Conservation (phyloP, 2,329 filamentous ascomycete genomes). For the Cytospora paraplurivora region DNA sequence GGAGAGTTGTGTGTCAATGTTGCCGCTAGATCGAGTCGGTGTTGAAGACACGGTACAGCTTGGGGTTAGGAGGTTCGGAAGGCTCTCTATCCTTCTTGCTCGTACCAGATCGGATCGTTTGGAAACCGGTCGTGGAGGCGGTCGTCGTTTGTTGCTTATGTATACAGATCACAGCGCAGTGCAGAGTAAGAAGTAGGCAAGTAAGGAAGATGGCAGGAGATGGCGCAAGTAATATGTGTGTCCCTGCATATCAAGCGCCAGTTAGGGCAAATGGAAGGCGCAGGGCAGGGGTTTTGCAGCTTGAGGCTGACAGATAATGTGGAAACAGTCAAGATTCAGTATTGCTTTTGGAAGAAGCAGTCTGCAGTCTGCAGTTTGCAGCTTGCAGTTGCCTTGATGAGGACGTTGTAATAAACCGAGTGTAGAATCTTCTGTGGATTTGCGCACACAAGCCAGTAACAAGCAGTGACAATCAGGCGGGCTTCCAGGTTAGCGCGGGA, state of each 20-base stretch:
- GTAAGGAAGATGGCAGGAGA: neutral
- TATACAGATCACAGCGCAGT: neutral
- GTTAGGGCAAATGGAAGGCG: slow-evolving; percentile 8
- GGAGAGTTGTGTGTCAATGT: neutral
- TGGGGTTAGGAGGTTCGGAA: neutral
- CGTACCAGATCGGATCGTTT: too few relatives aligned
- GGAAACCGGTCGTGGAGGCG: too few relatives aligned
- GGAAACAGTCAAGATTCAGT: slow-evolving; percentile 4
- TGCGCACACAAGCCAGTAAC: neutral
- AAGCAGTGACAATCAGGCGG: neutral
- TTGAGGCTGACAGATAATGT: slow-evolving; percentile 7
- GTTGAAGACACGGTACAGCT: neutral
- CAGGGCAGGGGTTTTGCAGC: neutral
- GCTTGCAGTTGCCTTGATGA: neutral
- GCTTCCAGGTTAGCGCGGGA: neutral
- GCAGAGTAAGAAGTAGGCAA: neutral
- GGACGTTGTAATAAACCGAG: neutral
- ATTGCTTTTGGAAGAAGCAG: neutral
- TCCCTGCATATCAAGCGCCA: slow-evolving; percentile 16
- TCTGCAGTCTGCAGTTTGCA: neutral
- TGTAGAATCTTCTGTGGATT: neutral
- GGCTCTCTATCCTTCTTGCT: neutral
- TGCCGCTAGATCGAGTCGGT: slow-evolving; percentile 1
- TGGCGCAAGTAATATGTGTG: slow-evolving; percentile 12
- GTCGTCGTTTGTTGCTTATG: neutral